phyloP scores from a whole-genome alignment of 805 yeast genomes.

The Tetrapisispora nanseiensis region DNA sequence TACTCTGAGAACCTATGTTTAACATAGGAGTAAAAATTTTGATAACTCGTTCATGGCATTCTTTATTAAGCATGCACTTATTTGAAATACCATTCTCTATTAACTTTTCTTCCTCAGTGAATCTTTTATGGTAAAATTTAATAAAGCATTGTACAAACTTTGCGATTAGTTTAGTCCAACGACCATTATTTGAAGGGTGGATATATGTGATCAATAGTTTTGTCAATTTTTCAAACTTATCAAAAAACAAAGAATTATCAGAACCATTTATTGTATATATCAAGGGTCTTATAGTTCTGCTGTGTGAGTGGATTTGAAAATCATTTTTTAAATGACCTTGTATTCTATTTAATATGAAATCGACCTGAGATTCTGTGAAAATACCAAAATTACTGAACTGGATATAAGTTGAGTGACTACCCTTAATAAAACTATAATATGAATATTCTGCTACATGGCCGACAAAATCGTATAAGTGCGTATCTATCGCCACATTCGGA shows the following conservation, averaged over 20 bases:
- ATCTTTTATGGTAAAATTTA: constrained; percentile 50
- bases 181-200: constrained; percentile 89
- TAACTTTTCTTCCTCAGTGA: constrained; percentile 37
- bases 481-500: constrained; percentile 43
- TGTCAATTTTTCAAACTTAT: constrained; percentile 43
- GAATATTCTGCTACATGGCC: constrained; percentile 50
- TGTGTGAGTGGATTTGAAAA: constrained; percentile 32
- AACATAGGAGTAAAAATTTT: constrained; percentile 42
- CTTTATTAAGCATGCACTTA: constrained; percentile 21
- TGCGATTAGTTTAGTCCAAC: constrained; percentile 71
- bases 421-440: constrained; percentile 23
- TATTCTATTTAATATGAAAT: constrained; percentile 48
- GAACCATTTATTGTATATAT: constrained; percentile 54
- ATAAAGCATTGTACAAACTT: constrained; percentile 53
- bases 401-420: constrained; percentile 6
- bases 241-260: constrained; percentile 37
- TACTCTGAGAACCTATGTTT: constrained; percentile 69
- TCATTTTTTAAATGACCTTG: constrained; percentile 32
- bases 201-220: constrained; percentile 69
- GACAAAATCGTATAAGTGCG: constrained; percentile 53
- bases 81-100: constrained; percentile 12
- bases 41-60: constrained; percentile 30
- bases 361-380: constrained; percentile 52
- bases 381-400: constrained; percentile 49
- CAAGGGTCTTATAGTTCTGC: constrained; percentile 37